Percentiles rank a stretch among this genome's conserved stretches.
These are phyloP conservation scores for Apiospora malaysiana DNA, from an alignment of 2,329 filamentous ascomycete species.

Conservation along the genomic window DNA sequence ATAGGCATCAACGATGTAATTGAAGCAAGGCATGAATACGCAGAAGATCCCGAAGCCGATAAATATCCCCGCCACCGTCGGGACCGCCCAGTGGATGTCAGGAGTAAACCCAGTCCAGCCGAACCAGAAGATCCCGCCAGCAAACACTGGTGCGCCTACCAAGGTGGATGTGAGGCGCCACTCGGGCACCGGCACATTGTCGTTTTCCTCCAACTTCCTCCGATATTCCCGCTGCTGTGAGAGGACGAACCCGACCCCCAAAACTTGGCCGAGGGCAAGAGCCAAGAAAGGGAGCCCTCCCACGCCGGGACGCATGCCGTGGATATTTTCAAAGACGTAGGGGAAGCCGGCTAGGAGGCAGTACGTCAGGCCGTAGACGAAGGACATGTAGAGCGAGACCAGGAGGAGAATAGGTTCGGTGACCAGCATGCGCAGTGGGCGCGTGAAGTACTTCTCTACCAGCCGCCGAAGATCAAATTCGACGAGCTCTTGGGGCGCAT, in stretches of 20 bases:
- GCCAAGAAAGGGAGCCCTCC: conserved; percentile 18
- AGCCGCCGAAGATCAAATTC: conserved; percentile 10
- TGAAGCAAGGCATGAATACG: conserved; percentile 20
- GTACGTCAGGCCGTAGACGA: conserved; percentile 20
- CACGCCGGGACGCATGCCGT: background rate
- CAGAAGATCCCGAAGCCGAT: conserved; percentile 17
- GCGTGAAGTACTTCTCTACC: conserved; percentile 19
- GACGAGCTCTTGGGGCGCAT: background rate
- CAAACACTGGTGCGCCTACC: conserved; percentile 3
- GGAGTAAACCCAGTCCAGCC: conserved; percentile 15
- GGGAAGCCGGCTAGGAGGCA: conserved; percentile 19
- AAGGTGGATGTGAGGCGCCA: conserved; percentile 4
- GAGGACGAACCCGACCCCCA: background rate
- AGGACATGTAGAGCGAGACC: conserved; percentile 20
- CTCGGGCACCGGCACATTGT: conserved; percentile 9
- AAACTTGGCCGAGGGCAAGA: background rate
- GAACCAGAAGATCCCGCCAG: conserved; percentile 2
- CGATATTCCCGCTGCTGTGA: conserved; percentile 2
- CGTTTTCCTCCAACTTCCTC: background rate
- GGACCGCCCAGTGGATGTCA: conserved; percentile 19
- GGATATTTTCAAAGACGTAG: conserved; percentile 15
- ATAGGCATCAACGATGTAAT: conserved; percentile 16
- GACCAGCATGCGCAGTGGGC: conserved; percentile 19
- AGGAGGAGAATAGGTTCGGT: conserved; percentile 22
- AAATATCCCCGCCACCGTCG: conserved; percentile 4